Conservation (phyloP, 352 stramenopile genomes). For the Phytophthora pisi region DNA sequence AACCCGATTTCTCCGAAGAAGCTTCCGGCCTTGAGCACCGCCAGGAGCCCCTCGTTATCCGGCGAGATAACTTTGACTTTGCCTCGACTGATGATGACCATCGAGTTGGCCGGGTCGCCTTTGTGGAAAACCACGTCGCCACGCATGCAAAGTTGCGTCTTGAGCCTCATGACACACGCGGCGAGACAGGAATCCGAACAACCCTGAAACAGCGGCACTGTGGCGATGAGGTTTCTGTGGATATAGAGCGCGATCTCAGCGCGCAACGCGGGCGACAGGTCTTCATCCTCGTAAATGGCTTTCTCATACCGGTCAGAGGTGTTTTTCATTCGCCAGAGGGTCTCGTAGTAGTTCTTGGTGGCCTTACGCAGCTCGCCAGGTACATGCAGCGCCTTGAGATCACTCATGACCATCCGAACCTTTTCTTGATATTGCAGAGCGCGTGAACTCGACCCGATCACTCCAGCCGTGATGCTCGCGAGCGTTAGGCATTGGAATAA, state of each 20-base stretch:
- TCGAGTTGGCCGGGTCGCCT: slow-evolving; percentile 57
- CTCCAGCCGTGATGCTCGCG: slow-evolving; percentile 56
- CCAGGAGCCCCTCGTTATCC: slow-evolving; percentile 54
- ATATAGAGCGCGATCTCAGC: slow-evolving; percentile 71
- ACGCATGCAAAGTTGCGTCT: slow-evolving; percentile 65
- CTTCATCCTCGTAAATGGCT: slow-evolving; percentile 72
- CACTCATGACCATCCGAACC: slow-evolving; percentile 64
- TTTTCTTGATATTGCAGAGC: slow-evolving; percentile 70
- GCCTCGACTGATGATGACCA: slow-evolving; percentile 69
- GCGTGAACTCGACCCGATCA: slow-evolving; percentile 52
- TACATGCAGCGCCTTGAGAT: slow-evolving; percentile 66
- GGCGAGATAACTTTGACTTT: slow-evolving; percentile 70
- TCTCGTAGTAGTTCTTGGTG: slow-evolving; percentile 67
- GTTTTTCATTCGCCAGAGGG: slow-evolving; percentile 71
- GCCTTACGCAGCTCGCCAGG: slow-evolving; percentile 56
- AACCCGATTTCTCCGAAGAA: slow-evolving; percentile 74
- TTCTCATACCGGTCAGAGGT: slow-evolving; percentile 72
- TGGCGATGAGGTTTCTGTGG: slow-evolving; percentile 57
- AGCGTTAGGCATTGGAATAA: slow-evolving; percentile 58
- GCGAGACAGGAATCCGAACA: slow-evolving; percentile 64
- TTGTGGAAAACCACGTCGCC: slow-evolving; percentile 69
- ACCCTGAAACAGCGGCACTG: slow-evolving; percentile 62
- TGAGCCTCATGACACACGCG: slow-evolving; percentile 59
- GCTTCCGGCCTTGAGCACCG: slow-evolving; percentile 62
- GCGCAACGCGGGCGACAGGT: slow-evolving; percentile 56